Base-by-base conservation (phyloP, 2,329 filamentous ascomycete species). In the Apiospora saccharicola region DNA sequence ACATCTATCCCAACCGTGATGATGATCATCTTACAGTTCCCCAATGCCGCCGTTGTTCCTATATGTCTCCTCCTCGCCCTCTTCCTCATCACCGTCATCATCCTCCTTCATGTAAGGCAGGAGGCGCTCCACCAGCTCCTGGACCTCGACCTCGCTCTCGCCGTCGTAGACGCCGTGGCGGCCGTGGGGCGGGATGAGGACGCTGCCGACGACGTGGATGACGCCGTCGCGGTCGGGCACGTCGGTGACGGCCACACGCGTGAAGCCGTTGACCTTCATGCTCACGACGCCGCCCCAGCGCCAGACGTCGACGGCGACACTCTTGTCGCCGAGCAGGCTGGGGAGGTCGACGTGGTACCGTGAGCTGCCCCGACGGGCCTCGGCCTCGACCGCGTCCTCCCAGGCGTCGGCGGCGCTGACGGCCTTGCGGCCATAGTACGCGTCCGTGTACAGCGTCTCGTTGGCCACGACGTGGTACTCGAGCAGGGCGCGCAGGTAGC, bases 161-260 rank as follows among this genome's bases (percentile, higher is more conserved):
- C 80, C 80, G 51, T 83, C 81, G 41, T 81, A 79, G 69, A 78
- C 79, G 0, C 82, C 79, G 73, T 82, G 82, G 76, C 82, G 61
- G 74, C 86, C 86, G 82, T 89, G 90, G 1, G 94, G 94, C 57
- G 95, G 95, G 75, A 98, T 90, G 72, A 97, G 83, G 0, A 98
- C 90, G 72, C 87, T 87, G 68, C 88, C 86, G 0, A 96, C 86
- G 22, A 96, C 90, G 72, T 98, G 95, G 49, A 97, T 89, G 19
- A 96, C 94, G 44, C 95, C 95, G 79, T 98, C 93, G 78, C 87
- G 89, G 0, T 92, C 93, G 71, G 96, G 81, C 0, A 87, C 91
- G 79, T 98, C 94, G 74, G 91, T 85, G 8, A 94, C 84, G 0
- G 85, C 85, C 1, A 97, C 92, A 8, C 85, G 85, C 3, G 87